These are phyloP conservation scores for Cryptococcus maquisensis DNA, from an alignment of 1,284 basidiomycete species.

Conservation along the genomic window DNA sequence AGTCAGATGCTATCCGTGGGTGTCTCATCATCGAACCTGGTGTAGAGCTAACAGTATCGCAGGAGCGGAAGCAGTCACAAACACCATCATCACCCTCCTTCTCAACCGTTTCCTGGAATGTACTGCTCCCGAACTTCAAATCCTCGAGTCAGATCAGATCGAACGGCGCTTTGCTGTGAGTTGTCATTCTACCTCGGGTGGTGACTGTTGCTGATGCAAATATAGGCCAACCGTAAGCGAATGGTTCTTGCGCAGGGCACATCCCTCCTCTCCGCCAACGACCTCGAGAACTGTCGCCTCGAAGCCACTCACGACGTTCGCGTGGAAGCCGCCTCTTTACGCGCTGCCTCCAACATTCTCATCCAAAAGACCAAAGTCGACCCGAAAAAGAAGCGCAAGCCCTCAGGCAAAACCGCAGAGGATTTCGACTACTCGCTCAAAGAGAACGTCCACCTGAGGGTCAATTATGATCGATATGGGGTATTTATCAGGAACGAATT, in stretches of 20 bases:
- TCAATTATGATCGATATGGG: slow-evolving; percentile 85
- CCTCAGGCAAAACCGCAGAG: slow-evolving; percentile 5
- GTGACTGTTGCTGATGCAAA: background rate
- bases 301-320: slow-evolving; percentile 35
- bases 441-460: slow-evolving; percentile 36
- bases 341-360: slow-evolving; percentile 27
- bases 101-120: slow-evolving; percentile 28
- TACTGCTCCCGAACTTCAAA: slow-evolving; percentile 27
- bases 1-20: slow-evolving; percentile 19
- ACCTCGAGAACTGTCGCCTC: slow-evolving; percentile 39
- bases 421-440: slow-evolving; percentile 27
- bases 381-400: slow-evolving; percentile 23
- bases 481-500: slow-evolving; percentile 82
- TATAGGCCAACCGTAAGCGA: slow-evolving; percentile 22
- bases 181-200: background rate
- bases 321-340: slow-evolving; percentile 41
- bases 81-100: slow-evolving; percentile 22
- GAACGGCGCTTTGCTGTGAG: slow-evolving; percentile 28
- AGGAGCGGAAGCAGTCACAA: slow-evolving; percentile 15
- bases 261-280: slow-evolving; percentile 45
- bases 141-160: slow-evolving; percentile 30
- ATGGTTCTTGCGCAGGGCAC: slow-evolving; percentile 20
- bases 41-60: slow-evolving; percentile 2
- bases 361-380: slow-evolving; percentile 21
- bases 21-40: background rate